A percentile compares a stretch with the other conserved stretches of the same genome.
Conservation (phyloP, 495 filamentous ascomycete species). For the Hyaloscypha finlandica region DNA sequence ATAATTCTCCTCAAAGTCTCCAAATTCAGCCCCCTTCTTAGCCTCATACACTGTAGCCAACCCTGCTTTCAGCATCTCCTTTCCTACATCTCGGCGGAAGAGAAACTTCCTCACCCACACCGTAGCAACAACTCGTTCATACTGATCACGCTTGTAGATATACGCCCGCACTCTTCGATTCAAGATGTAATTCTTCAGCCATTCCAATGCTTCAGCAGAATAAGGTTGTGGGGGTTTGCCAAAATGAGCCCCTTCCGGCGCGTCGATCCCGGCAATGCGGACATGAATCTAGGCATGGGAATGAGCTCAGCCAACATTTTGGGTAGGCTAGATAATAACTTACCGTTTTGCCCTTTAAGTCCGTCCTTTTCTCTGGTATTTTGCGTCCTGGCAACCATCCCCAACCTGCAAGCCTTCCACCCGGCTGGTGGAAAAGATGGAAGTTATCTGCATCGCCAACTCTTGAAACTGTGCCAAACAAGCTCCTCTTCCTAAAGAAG, state of each 20-base stretch:
- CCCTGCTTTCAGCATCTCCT: constrained; percentile 83
- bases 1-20: constrained; percentile 63
- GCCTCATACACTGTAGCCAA: constrained; percentile 91
- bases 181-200: constrained; percentile 73
- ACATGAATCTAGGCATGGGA: constrained; percentile 65
- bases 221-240: constrained; percentile 84
- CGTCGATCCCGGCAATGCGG: constrained; percentile 88
- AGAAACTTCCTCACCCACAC: constrained; percentile 70
- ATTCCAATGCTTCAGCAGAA: constrained; percentile 74
- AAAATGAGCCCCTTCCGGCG: constrained; percentile 91
- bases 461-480: constrained; percentile 86
- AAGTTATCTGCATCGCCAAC: constrained; percentile 98
- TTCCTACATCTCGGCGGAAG: constrained; percentile 75
- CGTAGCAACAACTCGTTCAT: constrained; percentile 84
- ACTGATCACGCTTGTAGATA: constrained; percentile 85
- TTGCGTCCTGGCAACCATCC: constrained; percentile 71
- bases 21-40: constrained; percentile 86
- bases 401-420: constrained; percentile 85
- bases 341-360: constrained; percentile 78
- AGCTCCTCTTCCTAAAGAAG: constrained; percentile 67
- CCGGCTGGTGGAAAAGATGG: constrained; percentile 89
- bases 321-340: constrained; percentile 31
- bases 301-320: constrained; percentile 12
- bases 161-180: constrained; percentile 75
- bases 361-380: constrained; percentile 65